These are phyloP conservation scores for Rhizophagus clarus DNA, from an alignment of 192 early-diverging fungal genomes.

Conservation along the genomic window DNA sequence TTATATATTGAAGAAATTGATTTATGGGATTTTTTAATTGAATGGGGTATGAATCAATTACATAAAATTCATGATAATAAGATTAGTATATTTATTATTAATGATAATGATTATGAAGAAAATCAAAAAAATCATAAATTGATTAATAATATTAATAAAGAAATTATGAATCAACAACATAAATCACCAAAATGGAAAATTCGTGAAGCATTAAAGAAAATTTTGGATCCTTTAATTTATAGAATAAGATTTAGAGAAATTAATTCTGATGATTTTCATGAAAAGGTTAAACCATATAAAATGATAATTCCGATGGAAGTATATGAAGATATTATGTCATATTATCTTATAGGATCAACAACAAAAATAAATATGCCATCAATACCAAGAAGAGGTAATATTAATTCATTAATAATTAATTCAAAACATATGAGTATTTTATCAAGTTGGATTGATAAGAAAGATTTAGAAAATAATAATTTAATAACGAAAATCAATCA, in stretches of 20 bases:
- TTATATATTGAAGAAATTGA: constrained; percentile 3
- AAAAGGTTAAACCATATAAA: not conserved
- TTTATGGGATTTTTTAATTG: not conserved
- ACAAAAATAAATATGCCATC: not conserved
- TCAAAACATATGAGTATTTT: not conserved
- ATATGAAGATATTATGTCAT: not conserved
- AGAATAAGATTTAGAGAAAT: not conserved
- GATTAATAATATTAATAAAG: too few relatives aligned
- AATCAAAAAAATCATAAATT: too few relatives aligned
- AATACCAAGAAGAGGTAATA: not conserved
- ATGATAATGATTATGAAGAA: too few relatives aligned
- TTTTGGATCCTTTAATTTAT: not conserved
- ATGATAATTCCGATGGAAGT: not conserved
- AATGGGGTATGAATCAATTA: not conserved
- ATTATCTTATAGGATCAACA: not conserved
- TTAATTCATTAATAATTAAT: not conserved
- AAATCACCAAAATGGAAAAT: too few relatives aligned
- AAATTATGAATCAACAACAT: too few relatives aligned
- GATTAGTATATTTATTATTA: too few relatives aligned
- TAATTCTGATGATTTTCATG: not conserved
- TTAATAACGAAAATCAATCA: not conserved
- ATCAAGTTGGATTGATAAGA: not conserved
- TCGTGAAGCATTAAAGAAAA: not conserved
- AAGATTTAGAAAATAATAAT: not conserved
- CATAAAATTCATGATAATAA: too few relatives aligned